Percentiles rank a stretch among this genome's conserved stretches.
Evolutionary conservation across 2,329 filamentous ascomycete genomes (phyloP).

Genomic region (Colletotrichum cuscutae): DNA sequence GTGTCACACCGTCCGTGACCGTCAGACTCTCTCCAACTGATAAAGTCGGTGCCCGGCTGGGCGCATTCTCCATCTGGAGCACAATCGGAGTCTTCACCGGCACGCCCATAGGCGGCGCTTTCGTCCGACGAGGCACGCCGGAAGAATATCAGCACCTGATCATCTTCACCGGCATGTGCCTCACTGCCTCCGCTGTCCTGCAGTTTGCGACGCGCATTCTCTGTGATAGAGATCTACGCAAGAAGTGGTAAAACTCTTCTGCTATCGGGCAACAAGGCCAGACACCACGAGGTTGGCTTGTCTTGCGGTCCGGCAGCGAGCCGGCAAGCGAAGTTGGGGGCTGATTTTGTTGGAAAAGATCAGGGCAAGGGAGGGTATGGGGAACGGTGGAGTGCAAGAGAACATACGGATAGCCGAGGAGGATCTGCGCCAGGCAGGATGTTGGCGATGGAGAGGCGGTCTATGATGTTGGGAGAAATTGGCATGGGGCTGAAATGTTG

Average conservation of each 20-base stretch:
- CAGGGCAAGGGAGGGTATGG: not conserved
- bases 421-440: not conserved
- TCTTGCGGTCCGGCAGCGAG: not conserved
- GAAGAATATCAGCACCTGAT: constrained; percentile 6
- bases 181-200: constrained; percentile 1
- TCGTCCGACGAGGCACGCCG: constrained; percentile 8
- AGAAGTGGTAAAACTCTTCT: not conserved
- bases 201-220: not conserved
- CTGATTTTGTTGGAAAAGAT: not conserved
- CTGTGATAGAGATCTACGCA: constrained; percentile 13
- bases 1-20: constrained; percentile 17
- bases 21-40: constrained; percentile 9
- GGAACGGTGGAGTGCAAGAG: not conserved
- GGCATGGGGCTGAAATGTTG: not conserved
- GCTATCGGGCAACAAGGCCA: not conserved
- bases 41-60: constrained; percentile 17
- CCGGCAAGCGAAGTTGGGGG: not conserved
- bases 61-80: constrained; percentile 19
- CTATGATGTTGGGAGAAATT: not conserved
- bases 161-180: constrained; percentile 5
- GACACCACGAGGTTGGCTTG: not conserved
- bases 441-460: not conserved
- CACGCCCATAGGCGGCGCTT: constrained; percentile 24
- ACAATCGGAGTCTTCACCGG: constrained; percentile 22
- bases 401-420: too few species aligned